phyloP scores from a whole-genome alignment of 352 stramenopile genomes.

The Nothophytophthora sp. region DNA sequence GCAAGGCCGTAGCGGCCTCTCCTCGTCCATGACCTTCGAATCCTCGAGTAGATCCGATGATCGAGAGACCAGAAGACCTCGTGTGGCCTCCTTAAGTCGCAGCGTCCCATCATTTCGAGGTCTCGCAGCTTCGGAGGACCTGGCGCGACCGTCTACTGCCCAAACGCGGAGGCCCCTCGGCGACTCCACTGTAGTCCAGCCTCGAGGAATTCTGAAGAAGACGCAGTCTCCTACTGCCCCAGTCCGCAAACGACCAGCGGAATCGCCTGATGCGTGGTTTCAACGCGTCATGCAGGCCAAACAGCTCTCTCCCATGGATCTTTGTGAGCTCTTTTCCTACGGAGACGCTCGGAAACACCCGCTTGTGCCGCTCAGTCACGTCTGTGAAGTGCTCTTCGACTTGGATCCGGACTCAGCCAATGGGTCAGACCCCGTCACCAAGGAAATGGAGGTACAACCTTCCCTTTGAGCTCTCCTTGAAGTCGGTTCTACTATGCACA shows the following conservation, averaged over 20 bases:
- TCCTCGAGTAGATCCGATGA: no score
- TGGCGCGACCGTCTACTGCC: conserved; percentile 16
- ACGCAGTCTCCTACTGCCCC: neutral
- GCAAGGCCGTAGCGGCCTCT: neutral
- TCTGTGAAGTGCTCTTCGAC: conserved; percentile 61
- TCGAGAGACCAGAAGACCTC: no score
- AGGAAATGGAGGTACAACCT: conserved; percentile 64
- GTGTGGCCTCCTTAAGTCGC: conserved; percentile 7
- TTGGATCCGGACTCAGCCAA: conserved; percentile 29
- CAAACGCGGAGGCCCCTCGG: neutral
- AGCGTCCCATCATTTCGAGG: conserved; percentile 7
- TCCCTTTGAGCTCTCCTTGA: no score
- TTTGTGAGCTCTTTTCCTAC: conserved; percentile 57
- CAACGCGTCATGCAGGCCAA: conserved; percentile 45
- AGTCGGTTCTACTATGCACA: no score
- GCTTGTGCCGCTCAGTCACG: conserved; percentile 42
- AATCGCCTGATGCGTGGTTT: conserved; percentile 54
- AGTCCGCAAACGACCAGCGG: neutral
- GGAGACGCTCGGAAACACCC: conserved; percentile 38
- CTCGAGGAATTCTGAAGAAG: conserved; percentile 22
- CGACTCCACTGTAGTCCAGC: neutral
- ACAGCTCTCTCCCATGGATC: conserved; percentile 50
- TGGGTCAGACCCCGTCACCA: conserved; percentile 43
- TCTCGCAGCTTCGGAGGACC: neutral
- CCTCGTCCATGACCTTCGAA: neutral